Base-by-base conservation (phyloP, 2,329 filamentous ascomycete species). In the Neoscytalidium dimidiatum region DNA sequence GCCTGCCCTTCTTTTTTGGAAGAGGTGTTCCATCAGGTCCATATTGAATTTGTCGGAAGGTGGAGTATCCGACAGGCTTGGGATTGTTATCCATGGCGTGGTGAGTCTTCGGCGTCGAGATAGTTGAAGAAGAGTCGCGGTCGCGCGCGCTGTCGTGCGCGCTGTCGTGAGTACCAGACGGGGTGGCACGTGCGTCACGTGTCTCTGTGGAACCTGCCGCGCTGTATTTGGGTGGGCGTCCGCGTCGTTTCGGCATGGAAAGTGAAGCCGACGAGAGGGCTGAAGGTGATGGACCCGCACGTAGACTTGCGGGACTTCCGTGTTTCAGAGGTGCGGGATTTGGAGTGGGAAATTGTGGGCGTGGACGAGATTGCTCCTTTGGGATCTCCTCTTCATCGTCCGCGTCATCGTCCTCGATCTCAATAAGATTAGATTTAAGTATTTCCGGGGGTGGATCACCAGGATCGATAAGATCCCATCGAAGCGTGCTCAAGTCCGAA, bases 391-490 rank as follows among this genome's bases (percentile, higher is more conserved):
- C 62, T 29, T 78, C 76, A 48, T 77, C 74, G 6, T 73, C 75
- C 8, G 72, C 73, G 61, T 77, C 75, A 29, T 76, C 73, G 21
- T 68, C 69, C 28, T 66, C 65, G 13, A 73, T 57, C 35, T 66
- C 69, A 41, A 72, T 70, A 2, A 70, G 64, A n/a, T 67, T 53
- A 38, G 71, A 68, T 57, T 72, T 71, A 64, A 73, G 74, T 49
- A 75, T 76, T 3, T 72, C 74, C 60, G 69, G 71, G 3, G 78
- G 76, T 19, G 83, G 83, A 7, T 79, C 78, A 41, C 82, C 84
- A 23, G 85, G 85, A 71, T 89, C 87, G 23, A 89, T 81, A 3
- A 87, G 67, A 70, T 88, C 85, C 87, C 87, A 89, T 63, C 82
- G 79, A 56, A 90, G 82, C 0, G 85, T 88, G 33, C 78, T 81